Evolutionary conservation across 2,329 filamentous ascomycete species (phyloP).

Genomic region (Colletotrichum noveboracense): DNA sequence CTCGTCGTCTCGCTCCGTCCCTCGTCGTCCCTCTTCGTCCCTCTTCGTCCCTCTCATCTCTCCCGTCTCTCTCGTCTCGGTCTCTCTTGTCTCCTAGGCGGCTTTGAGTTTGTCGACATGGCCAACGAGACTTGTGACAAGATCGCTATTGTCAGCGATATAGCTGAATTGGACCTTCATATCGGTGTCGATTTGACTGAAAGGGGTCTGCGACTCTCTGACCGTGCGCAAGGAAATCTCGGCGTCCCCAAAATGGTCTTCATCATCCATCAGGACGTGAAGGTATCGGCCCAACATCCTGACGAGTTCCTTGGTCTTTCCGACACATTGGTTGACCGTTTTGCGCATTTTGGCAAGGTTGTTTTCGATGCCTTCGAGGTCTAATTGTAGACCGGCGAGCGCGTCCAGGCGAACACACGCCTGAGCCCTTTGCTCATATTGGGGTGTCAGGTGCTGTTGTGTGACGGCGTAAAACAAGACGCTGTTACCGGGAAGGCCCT

Average conservation of each 20-base stretch:
- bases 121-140: not conserved
- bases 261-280: not conserved
- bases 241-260: not conserved
- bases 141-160: not conserved
- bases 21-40: not conserved
- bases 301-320: not conserved
- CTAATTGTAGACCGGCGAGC: not conserved
- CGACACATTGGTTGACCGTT: not conserved
- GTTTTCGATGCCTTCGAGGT: not conserved
- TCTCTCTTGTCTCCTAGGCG: not conserved
- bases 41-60: not conserved
- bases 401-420: not conserved
- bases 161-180: not conserved
- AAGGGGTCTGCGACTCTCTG: not conserved
- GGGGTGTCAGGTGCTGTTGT: not conserved
- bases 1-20: no score
- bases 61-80: not conserved
- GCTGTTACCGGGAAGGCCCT: not conserved
- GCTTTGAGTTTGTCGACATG: not conserved
- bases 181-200: not conserved
- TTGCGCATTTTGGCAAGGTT: not conserved
- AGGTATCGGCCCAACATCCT: not conserved
- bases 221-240: not conserved
- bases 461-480: not conserved
- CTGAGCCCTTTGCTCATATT: not conserved